A percentile compares a stretch with the other conserved stretches of the same genome.
phyloP scores from a whole-genome alignment of 768 basidiomycete species.

The Panaeolus papilionaceus region DNA sequence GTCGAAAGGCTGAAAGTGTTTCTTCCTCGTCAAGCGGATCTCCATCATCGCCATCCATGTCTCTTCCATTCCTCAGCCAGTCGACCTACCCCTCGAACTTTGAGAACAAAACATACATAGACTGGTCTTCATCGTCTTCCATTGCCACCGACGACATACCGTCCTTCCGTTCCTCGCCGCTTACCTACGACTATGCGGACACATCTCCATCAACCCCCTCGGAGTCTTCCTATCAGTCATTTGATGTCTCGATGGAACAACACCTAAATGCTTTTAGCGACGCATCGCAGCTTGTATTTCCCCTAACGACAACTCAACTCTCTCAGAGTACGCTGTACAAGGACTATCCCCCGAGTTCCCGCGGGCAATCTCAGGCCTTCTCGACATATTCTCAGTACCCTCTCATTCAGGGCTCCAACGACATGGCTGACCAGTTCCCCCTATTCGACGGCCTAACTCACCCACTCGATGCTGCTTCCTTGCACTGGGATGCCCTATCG shows the following conservation, averaged over 20 bases:
- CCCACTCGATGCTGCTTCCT: slow-evolving; percentile 32
- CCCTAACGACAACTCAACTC: slow-evolving; percentile 24
- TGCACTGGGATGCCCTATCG: slow-evolving; percentile 36
- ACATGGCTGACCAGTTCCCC: slow-evolving; percentile 38
- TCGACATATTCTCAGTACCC: slow-evolving; percentile 38
- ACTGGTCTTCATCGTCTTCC: slow-evolving; percentile 42
- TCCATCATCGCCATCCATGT: slow-evolving; percentile 38
- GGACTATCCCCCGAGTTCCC: slow-evolving; percentile 24
- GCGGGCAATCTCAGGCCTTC: slow-evolving; percentile 29
- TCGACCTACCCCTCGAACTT: slow-evolving; percentile 21
- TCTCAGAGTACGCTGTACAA: slow-evolving; percentile 27
- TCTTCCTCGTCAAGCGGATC: slow-evolving; percentile 52
- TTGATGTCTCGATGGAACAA: slow-evolving; percentile 41
- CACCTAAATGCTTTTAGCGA: slow-evolving; percentile 38
- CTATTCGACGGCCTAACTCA: slow-evolving; percentile 36
- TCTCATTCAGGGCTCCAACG: slow-evolving; percentile 33
- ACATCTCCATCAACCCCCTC: slow-evolving; percentile 36
- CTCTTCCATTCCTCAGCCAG: slow-evolving; percentile 32
- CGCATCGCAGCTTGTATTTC: slow-evolving; percentile 34
- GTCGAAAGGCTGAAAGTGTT: slow-evolving; percentile 43
- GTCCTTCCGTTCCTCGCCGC: slow-evolving; percentile 35
- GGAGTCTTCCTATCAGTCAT: slow-evolving; percentile 37
- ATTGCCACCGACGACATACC: slow-evolving; percentile 36
- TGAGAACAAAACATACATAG: slow-evolving; percentile 33
- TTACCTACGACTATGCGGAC: slow-evolving; percentile 30